phyloP scores from a whole-genome alignment of 371 early-diverging fungal species.

The Nematocida displodere region DNA sequence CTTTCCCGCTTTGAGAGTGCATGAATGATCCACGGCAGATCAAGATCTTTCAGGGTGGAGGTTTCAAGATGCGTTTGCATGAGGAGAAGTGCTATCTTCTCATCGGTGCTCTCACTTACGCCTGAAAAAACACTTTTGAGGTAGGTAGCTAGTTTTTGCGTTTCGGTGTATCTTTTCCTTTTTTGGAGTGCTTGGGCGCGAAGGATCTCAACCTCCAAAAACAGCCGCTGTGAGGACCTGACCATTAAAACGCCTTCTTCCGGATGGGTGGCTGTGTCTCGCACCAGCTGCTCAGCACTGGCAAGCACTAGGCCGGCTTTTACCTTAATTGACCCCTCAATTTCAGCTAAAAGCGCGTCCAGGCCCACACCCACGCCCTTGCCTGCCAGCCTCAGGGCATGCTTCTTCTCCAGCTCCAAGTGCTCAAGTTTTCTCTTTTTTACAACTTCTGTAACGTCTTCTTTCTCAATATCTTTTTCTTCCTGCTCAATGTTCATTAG shows the following conservation, averaged over 20 bases:
- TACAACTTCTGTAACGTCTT: background rate
- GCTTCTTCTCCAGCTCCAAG: background rate
- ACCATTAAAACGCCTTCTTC: background rate
- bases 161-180: constrained; percentile 38
- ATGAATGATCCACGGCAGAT: constrained; percentile 36
- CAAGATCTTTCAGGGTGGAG: background rate
- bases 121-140: background rate
- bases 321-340: background rate
- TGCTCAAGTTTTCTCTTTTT: background rate
- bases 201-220: constrained; percentile 10
- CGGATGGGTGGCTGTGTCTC: background rate
- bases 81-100: constrained; percentile 6
- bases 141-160: background rate
- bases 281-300: constrained; percentile 10
- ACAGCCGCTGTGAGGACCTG: constrained; percentile 1
- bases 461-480: background rate
- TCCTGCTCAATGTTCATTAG: background rate
- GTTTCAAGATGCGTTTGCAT: background rate
- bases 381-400: constrained; percentile 20
- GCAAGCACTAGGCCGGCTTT: constrained; percentile 1
- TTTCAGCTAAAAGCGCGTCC: constrained; percentile 14
- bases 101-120: background rate
- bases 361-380: background rate
- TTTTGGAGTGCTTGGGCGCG: constrained; percentile 6
- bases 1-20: constrained; percentile 2